Evolutionary conservation across 495 filamentous ascomycete species (phyloP).

Genomic region (Aspergillus wentii): DNA sequence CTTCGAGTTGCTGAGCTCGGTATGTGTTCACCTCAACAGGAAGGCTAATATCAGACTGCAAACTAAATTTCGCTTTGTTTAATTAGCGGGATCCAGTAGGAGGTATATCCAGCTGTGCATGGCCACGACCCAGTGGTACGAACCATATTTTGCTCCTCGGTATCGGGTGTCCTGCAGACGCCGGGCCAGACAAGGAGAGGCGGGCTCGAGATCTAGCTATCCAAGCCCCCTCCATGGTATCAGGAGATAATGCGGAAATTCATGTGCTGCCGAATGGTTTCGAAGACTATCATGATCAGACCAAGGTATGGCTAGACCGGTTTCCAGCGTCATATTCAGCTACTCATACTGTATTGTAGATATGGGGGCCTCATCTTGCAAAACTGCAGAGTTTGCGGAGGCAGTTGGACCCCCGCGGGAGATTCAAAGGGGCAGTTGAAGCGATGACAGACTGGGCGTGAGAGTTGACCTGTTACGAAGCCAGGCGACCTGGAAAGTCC

Average conservation of each 20-base stretch:
- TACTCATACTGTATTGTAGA: conserved; percentile 1
- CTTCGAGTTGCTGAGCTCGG: conserved; percentile 5
- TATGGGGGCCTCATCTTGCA: conserved; percentile 3
- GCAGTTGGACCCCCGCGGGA: conserved; percentile 2
- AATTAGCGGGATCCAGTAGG: conserved; percentile 5
- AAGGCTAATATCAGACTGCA: neutral
- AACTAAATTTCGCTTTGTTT: neutral
- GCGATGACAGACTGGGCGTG: too few species aligned
- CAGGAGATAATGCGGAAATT: neutral
- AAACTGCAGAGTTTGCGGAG: neutral
- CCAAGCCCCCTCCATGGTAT: neutral
- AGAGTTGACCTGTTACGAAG: too few species aligned
- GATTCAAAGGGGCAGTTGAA: conserved; percentile 8
- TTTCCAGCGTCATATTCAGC: neutral
- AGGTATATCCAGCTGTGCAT: conserved; percentile 2
- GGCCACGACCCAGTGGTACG: conserved; percentile 4
- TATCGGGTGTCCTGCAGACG: conserved; percentile 6
- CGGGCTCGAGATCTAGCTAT: conserved; percentile 2
- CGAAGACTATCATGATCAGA: conserved; percentile 8
- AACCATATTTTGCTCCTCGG: conserved; percentile 10
- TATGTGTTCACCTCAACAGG: neutral
- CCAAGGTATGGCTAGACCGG: conserved; percentile 1
- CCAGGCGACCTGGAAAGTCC: too few species aligned
- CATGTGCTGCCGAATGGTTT: conserved; percentile 2
- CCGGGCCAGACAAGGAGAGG: conserved; percentile 4